phyloP scores from a whole-genome alignment of 2,329 filamentous ascomycete genomes.

The Lecanicillium sp. region DNA sequence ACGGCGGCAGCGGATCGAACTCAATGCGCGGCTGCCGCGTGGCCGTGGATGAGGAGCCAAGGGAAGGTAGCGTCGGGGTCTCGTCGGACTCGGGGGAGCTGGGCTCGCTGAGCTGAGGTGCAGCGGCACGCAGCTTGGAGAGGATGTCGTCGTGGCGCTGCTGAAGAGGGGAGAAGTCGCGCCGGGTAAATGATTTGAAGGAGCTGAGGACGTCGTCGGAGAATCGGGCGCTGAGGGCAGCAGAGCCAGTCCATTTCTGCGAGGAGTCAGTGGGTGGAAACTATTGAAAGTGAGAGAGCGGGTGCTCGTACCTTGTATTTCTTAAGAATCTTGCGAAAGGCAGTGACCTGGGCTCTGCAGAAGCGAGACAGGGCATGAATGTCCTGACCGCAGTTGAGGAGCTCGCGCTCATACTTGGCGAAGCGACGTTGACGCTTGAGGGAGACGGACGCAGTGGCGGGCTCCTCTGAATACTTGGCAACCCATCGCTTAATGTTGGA shows the following conservation, averaged over 20 bases:
- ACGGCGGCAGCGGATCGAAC: constrained; percentile 24
- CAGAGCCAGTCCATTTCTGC: constrained; percentile 76
- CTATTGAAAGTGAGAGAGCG: not conserved
- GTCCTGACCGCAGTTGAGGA: constrained; percentile 59
- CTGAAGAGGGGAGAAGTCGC: constrained; percentile 51
- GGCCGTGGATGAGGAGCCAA: constrained; percentile 9
- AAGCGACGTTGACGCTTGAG: constrained; percentile 44
- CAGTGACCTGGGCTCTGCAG: constrained; percentile 63
- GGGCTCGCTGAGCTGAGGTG: constrained; percentile 30
- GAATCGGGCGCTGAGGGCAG: constrained; percentile 56
- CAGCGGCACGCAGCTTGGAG: constrained; percentile 35
- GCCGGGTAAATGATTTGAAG: constrained; percentile 63
- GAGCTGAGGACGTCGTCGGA: constrained; percentile 56
- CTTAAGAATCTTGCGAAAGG: constrained; percentile 76
- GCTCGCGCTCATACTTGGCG: constrained; percentile 44
- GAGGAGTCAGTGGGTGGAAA: constrained; percentile 7
- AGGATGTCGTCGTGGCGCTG: constrained; percentile 44
- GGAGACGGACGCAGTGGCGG: constrained; percentile 18
- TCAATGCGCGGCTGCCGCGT: constrained; percentile 13
- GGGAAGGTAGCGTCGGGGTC: constrained; percentile 11
- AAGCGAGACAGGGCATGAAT: constrained; percentile 65
- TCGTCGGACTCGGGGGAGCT: constrained; percentile 28
- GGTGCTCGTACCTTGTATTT: constrained; percentile 61
- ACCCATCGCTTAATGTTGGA: constrained; percentile 39
- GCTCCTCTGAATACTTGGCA: constrained; percentile 30